Base-by-base conservation (phyloP, 179 eudicot species). In the Beta corolliflora region DNA sequence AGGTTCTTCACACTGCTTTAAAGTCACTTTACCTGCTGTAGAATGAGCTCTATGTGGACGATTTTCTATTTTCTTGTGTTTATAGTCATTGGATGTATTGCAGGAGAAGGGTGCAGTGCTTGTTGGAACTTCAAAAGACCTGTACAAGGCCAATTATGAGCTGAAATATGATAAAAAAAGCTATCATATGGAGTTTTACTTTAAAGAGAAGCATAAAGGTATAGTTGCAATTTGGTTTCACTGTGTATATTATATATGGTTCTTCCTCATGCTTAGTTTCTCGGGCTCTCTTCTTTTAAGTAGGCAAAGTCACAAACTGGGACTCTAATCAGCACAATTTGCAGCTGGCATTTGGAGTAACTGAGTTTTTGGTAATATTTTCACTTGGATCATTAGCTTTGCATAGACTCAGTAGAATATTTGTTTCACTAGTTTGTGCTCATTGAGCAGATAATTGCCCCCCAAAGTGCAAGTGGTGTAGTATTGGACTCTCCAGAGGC, bases 401-500 rank as follows among this genome's bases (percentile, higher is more conserved):
- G 25, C 45, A 23, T 81, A 50, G 11, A 85, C 59, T 21, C 48
- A 1, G n/a, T 41, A 68, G 15, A 18, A 60, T 65, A 4, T 45
- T 63, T 36, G 41, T 19, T 48, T 64, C 73, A 78, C 31, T 70
- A 73, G 53, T 63, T 79, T 48, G 44, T 77, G 29, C 23, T 52
- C 14, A 55, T 79, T 67, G 61, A 18, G 67, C 83, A 94, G 99
- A 90, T 94, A 77, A 93, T 96, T 84, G 92, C 98, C 74, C 98
- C 99, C 29, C 93, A 89, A 85, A 94, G 99, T 90, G 97, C 93
- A 71, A 96, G 97, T 29, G 93, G 99, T 48, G 99, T 96, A 71
- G 90, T 96, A 79, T 89, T 92, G 81, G 98, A 96, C 83, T 87
- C 99, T 54, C 99, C 99, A 46, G 98, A 96, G 90, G 96, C 97